Evolutionary conservation across 2,329 filamentous ascomycete species (phyloP), one percentile per base, ranked within the genome.

Genomic region (Claviceps africana): DNA sequence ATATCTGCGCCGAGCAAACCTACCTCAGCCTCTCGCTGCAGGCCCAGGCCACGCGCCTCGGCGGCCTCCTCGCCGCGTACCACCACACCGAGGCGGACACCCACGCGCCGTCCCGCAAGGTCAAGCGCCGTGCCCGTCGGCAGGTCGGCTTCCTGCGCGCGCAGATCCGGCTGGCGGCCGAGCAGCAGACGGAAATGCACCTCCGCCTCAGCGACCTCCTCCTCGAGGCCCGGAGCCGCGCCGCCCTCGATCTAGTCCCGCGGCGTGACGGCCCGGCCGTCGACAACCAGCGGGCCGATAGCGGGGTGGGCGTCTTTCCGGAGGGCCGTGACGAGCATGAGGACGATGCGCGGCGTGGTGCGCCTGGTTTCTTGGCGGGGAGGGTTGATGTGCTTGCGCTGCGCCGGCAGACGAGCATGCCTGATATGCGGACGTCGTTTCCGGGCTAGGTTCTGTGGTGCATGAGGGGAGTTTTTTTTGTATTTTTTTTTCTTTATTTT

Each of bases 141-240:
- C 64, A 72, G 40, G 59, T 72, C 4, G 61, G 64, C 2, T 64
- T 71, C 51, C 54, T 78, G 11, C 69, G 62, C 47, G 64, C 63
- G 49, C 70, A 69, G 53, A 67, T 80, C 33, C 59, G 64, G n/a
- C 66, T 72, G 44, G 70, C 67, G 0, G 69, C 70, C 2, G 65
- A 69, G 50, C 72, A 78, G 57, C 72, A 80, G 57, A 69, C 64
- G 51, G 57, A 64, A 17, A 69, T 78, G 7, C 60, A 74, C 40
- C 53, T 64, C 17, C 65, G 75, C 2, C 63, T 81, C n/a, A 64
- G 69, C 13, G 75, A 79, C 53, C 57, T 81, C 15, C 66, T 70
- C 35, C 61, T 73, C 17, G 75, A 80, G 60, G 69, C 75, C 15
- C 69, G 72, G 56, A 71, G 68, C 40, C 67, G 69, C 3, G 69